These are phyloP conservation scores for Hirsutella minnesotensis DNA, from an alignment of 2,329 filamentous ascomycete genomes.

Conservation along the genomic window DNA sequence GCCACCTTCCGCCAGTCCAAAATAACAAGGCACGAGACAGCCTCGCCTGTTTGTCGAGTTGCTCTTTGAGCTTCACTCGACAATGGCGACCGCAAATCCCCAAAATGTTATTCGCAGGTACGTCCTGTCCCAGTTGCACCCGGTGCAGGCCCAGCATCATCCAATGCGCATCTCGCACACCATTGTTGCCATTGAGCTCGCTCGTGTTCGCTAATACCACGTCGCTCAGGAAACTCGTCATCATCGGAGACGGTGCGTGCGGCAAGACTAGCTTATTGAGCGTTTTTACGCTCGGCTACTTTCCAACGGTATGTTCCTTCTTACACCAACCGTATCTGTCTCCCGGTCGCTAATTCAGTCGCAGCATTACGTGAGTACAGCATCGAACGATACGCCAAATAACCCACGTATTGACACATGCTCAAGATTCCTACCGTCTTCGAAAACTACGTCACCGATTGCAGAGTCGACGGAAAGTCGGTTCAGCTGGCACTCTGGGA, in stretches of 20 bases:
- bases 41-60: background rate
- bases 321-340: conserved; percentile 2
- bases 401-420: conserved; percentile 10
- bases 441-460: conserved; percentile 99
- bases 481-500: conserved; percentile 97
- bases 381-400: conserved; percentile 1
- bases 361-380: conserved; percentile 46
- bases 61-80: conserved; percentile 10
- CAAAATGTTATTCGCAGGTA: conserved; percentile 58
- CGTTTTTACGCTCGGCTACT: conserved; percentile 96
- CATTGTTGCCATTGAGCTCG: no score
- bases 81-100: conserved; percentile 32
- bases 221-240: conserved; percentile 74
- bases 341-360: conserved; percentile 12
- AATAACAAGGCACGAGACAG: background rate
- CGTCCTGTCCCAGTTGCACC: background rate
- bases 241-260: conserved; percentile 94
- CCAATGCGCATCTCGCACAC: no score
- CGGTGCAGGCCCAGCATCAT: no score
- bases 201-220: no score
- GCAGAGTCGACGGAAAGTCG: conserved; percentile 95
- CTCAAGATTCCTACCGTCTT: conserved; percentile 81
- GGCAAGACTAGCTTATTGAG: conserved; percentile 96
- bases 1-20: background rate
- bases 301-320: conserved; percentile 68